Percentiles rank a stretch among this genome's conserved stretches.
These are phyloP conservation scores for Alisma plantagoaquatica DNA, from an alignment of 106 monocot genomes.

Conservation along the genomic window DNA sequence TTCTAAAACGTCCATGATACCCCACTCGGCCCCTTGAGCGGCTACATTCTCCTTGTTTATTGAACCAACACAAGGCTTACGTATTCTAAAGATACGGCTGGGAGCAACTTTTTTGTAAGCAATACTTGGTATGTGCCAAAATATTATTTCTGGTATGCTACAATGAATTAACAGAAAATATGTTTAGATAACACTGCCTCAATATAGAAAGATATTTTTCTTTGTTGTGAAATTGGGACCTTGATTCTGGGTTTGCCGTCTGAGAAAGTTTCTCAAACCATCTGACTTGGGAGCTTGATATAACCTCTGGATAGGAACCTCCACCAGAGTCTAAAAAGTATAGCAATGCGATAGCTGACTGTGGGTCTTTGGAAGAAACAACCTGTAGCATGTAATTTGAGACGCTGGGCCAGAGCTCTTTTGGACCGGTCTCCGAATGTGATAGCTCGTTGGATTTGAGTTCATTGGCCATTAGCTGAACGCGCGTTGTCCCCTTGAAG, in stretches of 20 bases:
- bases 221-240: conserved; percentile 14
- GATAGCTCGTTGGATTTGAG: conserved; percentile 35
- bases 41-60: conserved; percentile 66
- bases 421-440: conserved; percentile 42
- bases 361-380: conserved; percentile 26
- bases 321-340: conserved; percentile 96
- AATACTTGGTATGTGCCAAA: conserved; percentile 90
- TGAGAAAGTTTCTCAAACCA: conserved; percentile 56
- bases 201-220: neutral
- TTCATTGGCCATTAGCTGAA: conserved; percentile 50
- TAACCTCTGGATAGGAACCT: conserved; percentile 79
- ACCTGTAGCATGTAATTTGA: conserved; percentile 76
- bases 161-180: neutral
- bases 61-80: conserved; percentile 66
- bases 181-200: neutral
- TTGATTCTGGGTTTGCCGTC: conserved; percentile 46
- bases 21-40: conserved; percentile 89
- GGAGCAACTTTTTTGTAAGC: conserved; percentile 68
- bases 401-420: conserved; percentile 69
- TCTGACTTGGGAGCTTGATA: conserved; percentile 61
- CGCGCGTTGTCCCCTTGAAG: conserved; percentile 56
- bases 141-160: conserved; percentile 73
- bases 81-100: conserved; percentile 20
- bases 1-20: conserved; percentile 57
- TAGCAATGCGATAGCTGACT: conserved; percentile 33